Base-by-base conservation (phyloP, 208 protist genomes). In the Leishmania gerbilli region DNA sequence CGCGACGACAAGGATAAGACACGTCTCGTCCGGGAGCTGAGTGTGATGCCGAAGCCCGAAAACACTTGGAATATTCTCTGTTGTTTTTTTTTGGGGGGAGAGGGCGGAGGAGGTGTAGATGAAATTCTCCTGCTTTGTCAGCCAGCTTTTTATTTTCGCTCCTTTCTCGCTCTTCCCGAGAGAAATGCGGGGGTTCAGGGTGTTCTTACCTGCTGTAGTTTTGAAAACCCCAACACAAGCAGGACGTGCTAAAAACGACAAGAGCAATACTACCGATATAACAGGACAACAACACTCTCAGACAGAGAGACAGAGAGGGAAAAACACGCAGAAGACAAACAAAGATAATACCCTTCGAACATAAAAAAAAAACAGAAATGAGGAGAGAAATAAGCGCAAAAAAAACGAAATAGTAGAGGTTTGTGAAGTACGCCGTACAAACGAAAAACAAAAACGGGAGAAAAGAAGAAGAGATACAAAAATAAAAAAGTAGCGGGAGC, bases 271-370 rank as follows among this genome's bases (percentile, higher is more conserved):
- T 7, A 67, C 8, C 24, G n/a, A n/a, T 40, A 67, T 67, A 37
- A 45, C 75, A 62, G 17, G 27, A 31, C 55, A 21, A 71, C 24
- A 80, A 31, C 31, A 83, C 40, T 5, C 24, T 42, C 81, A 40
- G 62, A 13, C 37, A 64, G 51, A 1, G 34, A 68, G 31, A 15
- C 40, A 31, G 31, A 27, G 42, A 11, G 42, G 21, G 42, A 27
- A 49, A 42, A n/a, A 42, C 9, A 69, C 34, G 42, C n/a, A n/a
- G 42, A 49, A 24, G 37, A 49, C 6, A 47, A 1, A 0, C n/a
- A 0, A 3, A 49, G 7, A n/a, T 34, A 47, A 11, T 27, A 69
- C 64, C 0, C 0, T 13, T 21, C 8, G 19, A 34, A 42, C 1
- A 69, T 7, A 13, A 24, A 15, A 17, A 19, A 2, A 21, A 34